Percentiles rank a stretch among this genome's conserved stretches.
Conservation (phyloP, 208 protist species). For the Histomonas meleagridis region DNA sequence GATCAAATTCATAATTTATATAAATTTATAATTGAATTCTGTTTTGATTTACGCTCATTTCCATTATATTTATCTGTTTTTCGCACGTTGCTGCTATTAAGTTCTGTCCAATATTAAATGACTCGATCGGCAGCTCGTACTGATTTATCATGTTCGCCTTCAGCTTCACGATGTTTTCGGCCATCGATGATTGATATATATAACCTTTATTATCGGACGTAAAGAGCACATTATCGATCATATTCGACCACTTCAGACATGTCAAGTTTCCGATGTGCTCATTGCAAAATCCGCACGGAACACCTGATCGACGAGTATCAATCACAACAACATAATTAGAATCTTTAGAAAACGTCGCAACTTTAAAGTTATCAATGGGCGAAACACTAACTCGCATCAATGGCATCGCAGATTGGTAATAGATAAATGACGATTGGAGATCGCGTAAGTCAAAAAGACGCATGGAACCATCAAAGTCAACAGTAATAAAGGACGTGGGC, state of each 20-base stretch:
- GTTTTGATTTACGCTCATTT: no score
- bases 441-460: background rate
- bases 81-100: no score
- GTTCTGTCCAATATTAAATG: no score
- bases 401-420: background rate
- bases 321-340: background rate
- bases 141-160: no score
- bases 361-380: background rate
- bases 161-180: no score
- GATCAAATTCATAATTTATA: no score
- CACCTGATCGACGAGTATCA: background rate
- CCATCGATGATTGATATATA: no score
- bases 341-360: background rate
- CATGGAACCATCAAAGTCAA: background rate
- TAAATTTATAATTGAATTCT: no score
- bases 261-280: background rate
- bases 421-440: slow-evolving; percentile 23
- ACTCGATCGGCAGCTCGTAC: no score
- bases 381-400: background rate
- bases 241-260: background rate
- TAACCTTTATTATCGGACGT: no score
- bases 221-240: background rate
- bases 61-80: no score
- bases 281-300: background rate
- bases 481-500: background rate